Conservation (phyloP, 2,329 filamentous ascomycete genomes). For the Tolypocladium tropicale region DNA sequence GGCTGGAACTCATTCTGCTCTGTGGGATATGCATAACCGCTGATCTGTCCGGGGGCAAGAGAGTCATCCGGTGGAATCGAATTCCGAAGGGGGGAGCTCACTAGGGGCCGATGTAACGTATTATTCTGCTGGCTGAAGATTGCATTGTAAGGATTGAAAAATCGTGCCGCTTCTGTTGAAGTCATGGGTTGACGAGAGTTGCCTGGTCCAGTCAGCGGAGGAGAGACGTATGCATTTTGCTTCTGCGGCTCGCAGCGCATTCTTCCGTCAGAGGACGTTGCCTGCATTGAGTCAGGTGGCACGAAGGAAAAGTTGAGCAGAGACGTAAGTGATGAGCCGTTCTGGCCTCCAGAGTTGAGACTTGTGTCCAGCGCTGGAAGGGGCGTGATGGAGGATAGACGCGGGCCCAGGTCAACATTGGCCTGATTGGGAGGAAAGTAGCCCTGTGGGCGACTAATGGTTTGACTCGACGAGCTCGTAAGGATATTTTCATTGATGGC, state of each 20-base stretch:
- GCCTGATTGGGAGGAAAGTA: neutral
- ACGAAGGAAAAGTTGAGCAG: conserved; percentile 5
- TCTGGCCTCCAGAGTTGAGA: conserved; percentile 1
- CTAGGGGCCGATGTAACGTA: conserved; percentile 10
- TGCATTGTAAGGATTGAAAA: conserved; percentile 14
- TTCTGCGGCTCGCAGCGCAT: neutral
- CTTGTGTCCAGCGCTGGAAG: neutral
- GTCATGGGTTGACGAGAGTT: neutral
- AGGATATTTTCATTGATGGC: conserved; percentile 9
- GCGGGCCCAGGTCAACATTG: conserved; percentile 8
- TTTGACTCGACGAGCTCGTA: neutral
- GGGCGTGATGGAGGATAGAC: conserved; percentile 16
- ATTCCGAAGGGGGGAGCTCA: conserved; percentile 17
- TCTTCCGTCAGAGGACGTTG: neutral
- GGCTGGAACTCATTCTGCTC: neutral
- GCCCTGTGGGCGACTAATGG: neutral
- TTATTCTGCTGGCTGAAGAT: conserved; percentile 6
- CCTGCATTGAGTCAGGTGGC: neutral
- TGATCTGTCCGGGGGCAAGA: neutral
- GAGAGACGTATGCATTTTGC: neutral
- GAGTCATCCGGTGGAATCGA: conserved; percentile 5
- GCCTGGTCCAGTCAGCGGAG: neutral
- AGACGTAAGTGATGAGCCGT: conserved; percentile 5
- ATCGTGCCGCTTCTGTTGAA: conserved; percentile 2
- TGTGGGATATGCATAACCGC: neutral